Conservation (phyloP, 805 yeast species). For the Tetrapisispora fleetii region DNA sequence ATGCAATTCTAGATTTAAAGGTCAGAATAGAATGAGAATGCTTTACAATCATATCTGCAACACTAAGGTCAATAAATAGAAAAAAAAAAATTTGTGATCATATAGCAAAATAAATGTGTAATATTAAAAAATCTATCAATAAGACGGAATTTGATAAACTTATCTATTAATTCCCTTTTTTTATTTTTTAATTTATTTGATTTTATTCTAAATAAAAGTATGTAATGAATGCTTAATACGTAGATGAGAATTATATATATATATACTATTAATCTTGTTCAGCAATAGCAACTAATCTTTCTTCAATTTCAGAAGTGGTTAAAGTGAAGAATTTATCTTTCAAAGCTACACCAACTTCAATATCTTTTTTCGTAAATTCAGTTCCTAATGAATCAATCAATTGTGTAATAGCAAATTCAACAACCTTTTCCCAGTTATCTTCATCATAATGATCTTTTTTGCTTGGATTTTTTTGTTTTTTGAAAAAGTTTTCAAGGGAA, state of each 20-base stretch:
- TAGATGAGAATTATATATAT: neutral
- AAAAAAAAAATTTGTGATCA: neutral
- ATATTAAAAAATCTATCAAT: neutral
- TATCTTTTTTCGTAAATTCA: constrained; percentile 86
- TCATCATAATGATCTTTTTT: constrained; percentile 18
- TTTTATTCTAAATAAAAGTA: neutral
- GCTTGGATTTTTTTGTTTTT: constrained; percentile 36
- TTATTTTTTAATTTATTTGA: neutral
- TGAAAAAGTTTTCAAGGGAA: constrained; percentile 80
- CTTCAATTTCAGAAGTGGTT: constrained; percentile 84
- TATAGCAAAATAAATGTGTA: neutral
- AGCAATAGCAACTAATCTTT: constrained; percentile 85
- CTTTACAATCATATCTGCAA: constrained; percentile 16
- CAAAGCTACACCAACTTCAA: constrained; percentile 87
- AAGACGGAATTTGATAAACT: neutral
- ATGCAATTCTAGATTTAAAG: constrained; percentile 19
- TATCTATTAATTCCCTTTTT: neutral
- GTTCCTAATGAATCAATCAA: constrained; percentile 81
- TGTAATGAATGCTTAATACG: neutral
- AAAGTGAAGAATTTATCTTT: constrained; percentile 61
- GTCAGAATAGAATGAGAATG: constrained; percentile 15
- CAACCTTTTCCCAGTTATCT: constrained; percentile 83
- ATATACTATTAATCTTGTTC: constrained; percentile 70
- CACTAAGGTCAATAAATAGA: neutral
- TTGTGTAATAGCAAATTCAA: constrained; percentile 80